phyloP scores from a whole-genome alignment of 1,284 basidiomycete species.

The Cerioporus squamosus region DNA sequence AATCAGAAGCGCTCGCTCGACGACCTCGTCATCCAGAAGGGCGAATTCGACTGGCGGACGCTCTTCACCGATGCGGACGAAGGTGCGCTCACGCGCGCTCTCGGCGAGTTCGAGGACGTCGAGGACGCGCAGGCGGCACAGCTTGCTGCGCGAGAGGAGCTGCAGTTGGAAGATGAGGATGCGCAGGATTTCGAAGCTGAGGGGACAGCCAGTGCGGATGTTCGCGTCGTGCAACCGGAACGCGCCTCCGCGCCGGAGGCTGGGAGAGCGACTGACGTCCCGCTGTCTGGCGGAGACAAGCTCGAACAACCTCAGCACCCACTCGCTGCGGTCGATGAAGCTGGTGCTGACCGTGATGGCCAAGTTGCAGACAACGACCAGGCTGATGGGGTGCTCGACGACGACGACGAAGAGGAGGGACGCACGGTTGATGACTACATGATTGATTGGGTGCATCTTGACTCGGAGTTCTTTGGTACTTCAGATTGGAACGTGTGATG shows the following conservation, averaged over 20 bases:
- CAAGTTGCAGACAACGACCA: slow-evolving; percentile 32
- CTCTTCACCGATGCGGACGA: slow-evolving; percentile 62
- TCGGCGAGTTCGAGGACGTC: slow-evolving; percentile 89
- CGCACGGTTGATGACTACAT: slow-evolving; percentile 88
- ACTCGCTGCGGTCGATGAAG: slow-evolving; percentile 30
- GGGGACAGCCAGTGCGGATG: slow-evolving; percentile 15
- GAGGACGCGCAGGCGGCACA: slow-evolving; percentile 85
- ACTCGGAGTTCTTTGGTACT: slow-evolving; percentile 75
- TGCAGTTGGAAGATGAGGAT: slow-evolving; percentile 74
- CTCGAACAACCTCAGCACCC: slow-evolving; percentile 12
- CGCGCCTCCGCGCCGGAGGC: slow-evolving; percentile 14
- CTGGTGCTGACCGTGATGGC: slow-evolving; percentile 26
- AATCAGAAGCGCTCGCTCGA: slow-evolving; percentile 95
- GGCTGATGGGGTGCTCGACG: slow-evolving; percentile 39
- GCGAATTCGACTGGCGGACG: slow-evolving; percentile 94
- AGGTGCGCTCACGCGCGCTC: slow-evolving; percentile 59
- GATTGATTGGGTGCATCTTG: slow-evolving; percentile 74
- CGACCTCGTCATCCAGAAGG: slow-evolving; percentile 91
- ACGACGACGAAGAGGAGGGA: slow-evolving; percentile 60
- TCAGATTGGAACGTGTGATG: slow-evolving; percentile 63
- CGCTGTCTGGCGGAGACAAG: slow-evolving; percentile 31
- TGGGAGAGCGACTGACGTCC: slow-evolving; percentile 39
- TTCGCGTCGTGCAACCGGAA: too few relatives aligned
- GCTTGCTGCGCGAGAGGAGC: slow-evolving; percentile 78
- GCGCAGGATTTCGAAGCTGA: slow-evolving; percentile 73